phyloP scores from a whole-genome alignment of 1,284 basidiomycete species.

The Peniophora sp. region DNA sequence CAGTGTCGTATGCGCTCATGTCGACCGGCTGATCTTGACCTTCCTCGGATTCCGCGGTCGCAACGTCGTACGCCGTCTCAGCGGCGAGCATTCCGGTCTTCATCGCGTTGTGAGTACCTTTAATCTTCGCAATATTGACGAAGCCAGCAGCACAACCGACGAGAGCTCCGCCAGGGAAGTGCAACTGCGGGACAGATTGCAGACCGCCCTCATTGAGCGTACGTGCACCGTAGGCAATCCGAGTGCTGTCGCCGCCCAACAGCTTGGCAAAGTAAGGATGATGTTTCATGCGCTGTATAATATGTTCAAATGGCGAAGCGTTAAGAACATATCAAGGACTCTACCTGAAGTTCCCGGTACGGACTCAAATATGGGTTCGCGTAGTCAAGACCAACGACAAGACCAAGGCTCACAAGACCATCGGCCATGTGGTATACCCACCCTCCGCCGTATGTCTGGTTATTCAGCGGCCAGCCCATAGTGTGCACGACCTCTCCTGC shows the following conservation, averaged over 20 bases:
- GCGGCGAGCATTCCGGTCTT: constrained; percentile 97
- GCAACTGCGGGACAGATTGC: constrained; percentile 86
- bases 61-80: constrained; percentile 73
- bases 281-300: constrained; percentile 87
- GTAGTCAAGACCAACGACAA: constrained; percentile 95
- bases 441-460: constrained; percentile 86
- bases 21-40: constrained; percentile 37
- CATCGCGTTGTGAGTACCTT: constrained; percentile 99
- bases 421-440: constrained; percentile 97
- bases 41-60: constrained; percentile 26
- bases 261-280: constrained; percentile 87
- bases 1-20: constrained; percentile 71
- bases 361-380: constrained; percentile 91
- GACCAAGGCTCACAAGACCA: constrained; percentile 83
- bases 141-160: constrained; percentile 96
- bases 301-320: constrained; percentile 5
- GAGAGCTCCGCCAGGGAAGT: constrained; percentile 94
- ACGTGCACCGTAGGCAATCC: constrained; percentile 88
- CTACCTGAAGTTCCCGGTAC: constrained; percentile 92
- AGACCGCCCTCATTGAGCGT: constrained; percentile 92
- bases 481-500: constrained; percentile 91
- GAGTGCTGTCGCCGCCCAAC: constrained; percentile 66
- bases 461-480: constrained; percentile 89
- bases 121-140: constrained; percentile 97
- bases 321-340: too few relatives aligned